These are phyloP conservation scores for Phylloporus sp. DNA, from an alignment of 768 basidiomycete genomes.

Conservation along the genomic window DNA sequence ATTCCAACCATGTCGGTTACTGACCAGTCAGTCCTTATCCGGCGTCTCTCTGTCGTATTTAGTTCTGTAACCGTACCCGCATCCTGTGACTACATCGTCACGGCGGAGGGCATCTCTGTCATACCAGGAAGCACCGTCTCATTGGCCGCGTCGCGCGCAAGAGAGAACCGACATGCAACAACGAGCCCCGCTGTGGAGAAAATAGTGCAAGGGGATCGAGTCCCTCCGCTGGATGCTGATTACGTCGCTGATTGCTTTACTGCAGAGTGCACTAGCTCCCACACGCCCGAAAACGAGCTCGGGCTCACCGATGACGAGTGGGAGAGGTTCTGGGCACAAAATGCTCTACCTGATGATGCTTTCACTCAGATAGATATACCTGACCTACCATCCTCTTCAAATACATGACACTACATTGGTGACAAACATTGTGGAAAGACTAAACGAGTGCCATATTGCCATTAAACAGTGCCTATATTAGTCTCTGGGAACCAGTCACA, in stretches of 20 bases:
- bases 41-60: constrained; percentile 75
- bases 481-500: constrained; percentile 16
- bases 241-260: constrained; percentile 26
- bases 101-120: constrained; percentile 49
- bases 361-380: constrained; percentile 20
- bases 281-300: constrained; percentile 24
- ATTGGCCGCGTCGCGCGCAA: background rate
- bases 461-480: background rate
- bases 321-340: constrained; percentile 43
- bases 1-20: constrained; percentile 23
- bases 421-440: background rate
- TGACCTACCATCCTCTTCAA: constrained; percentile 1
- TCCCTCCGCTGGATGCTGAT: constrained; percentile 36
- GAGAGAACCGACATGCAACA: constrained; percentile 5
- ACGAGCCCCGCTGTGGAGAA: constrained; percentile 2
- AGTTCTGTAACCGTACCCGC: constrained; percentile 53
- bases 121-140: constrained; percentile 24
- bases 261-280: constrained; percentile 8
- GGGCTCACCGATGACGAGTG: constrained; percentile 39
- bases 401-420: constrained; percentile 10
- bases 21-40: constrained; percentile 49
- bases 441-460: constrained; percentile 8
- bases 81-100: constrained; percentile 74
- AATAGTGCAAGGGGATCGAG: constrained; percentile 10
- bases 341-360: constrained; percentile 38